phyloP scores from a whole-genome alignment of 768 basidiomycete genomes.

The Suillus ampliporus region DNA sequence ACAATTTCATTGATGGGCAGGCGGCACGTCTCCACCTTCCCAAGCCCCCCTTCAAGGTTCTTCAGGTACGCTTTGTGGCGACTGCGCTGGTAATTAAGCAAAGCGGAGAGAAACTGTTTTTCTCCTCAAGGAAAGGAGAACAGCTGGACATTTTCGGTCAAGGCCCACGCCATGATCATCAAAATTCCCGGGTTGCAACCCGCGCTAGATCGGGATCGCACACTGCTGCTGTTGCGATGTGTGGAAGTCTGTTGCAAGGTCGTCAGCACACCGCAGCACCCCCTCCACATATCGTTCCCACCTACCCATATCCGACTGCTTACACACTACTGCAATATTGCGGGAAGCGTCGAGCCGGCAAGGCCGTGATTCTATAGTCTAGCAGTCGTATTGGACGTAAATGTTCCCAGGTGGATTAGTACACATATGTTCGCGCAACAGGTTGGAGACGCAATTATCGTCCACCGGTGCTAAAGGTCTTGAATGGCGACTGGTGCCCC shows the following conservation, averaged over 20 bases:
- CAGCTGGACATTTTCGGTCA: neutral
- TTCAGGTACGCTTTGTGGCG: neutral
- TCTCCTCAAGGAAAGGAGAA: neutral
- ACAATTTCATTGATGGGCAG: neutral
- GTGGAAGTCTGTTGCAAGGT: neutral
- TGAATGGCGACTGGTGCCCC: neutral
- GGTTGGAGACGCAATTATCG: neutral
- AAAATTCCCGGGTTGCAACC: neutral
- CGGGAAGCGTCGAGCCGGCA: neutral
- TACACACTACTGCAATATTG: neutral
- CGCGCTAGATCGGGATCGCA: slow-evolving; percentile 6
- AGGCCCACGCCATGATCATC: neutral
- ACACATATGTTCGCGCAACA: neutral
- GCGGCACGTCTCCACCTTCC: neutral
- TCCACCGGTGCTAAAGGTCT: neutral
- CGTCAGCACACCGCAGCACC: neutral
- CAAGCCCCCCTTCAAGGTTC: slow-evolving; percentile 1
- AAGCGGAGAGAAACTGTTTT: neutral
- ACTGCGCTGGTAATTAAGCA: neutral
- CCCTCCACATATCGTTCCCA: neutral
- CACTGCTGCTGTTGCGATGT: neutral
- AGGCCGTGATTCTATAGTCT: neutral
- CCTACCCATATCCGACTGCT: neutral
- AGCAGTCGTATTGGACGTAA: neutral
- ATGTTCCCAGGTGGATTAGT: neutral